Conservation (phyloP, 345 rosid genomes). For the Bretschneidera sinensis region DNA sequence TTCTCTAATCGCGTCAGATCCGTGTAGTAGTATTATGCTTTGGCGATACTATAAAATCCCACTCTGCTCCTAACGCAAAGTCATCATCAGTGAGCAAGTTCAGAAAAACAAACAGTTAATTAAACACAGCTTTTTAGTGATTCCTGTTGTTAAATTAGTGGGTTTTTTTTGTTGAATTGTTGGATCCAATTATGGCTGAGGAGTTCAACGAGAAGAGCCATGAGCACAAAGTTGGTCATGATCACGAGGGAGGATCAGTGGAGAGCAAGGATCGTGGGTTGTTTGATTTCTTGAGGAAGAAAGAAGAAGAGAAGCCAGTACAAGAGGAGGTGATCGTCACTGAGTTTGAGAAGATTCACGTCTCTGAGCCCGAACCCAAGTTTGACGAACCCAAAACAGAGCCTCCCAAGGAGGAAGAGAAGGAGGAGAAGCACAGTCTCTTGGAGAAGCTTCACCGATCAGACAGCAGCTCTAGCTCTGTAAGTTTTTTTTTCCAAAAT, state of each 20-base stretch:
- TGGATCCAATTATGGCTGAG: slow-evolving; percentile 47
- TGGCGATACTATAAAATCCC: not conserved
- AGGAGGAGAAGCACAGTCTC: slow-evolving; percentile 50
- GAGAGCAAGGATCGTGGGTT: slow-evolving; percentile 73
- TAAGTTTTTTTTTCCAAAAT: slow-evolving; percentile 60
- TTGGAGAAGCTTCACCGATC: slow-evolving; percentile 70
- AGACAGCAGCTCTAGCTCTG: slow-evolving; percentile 86
- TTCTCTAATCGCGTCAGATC: too few species aligned
- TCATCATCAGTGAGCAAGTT: not conserved
- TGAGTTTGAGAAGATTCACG: slow-evolving; percentile 61
- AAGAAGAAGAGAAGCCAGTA: slow-evolving; percentile 53
- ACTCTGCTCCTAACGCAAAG: not conserved
- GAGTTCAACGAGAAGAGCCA: slow-evolving; percentile 39
- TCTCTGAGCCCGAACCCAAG: slow-evolving; percentile 35
- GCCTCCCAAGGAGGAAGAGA: slow-evolving; percentile 14
- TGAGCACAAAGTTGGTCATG: slow-evolving; percentile 27
- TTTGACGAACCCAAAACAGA: too few species aligned
- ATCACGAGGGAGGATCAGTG: slow-evolving; percentile 16
- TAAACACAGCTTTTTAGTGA: too few species aligned
- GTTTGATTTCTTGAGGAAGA: slow-evolving; percentile 76
- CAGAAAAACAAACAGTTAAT: too few species aligned
- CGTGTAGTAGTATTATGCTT: not conserved
- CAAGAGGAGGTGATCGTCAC: slow-evolving; percentile 49
- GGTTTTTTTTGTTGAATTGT: not conserved
- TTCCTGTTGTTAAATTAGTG: not conserved